Conservation (phyloP, 768 basidiomycete species). For the Inosperma sp. region DNA sequence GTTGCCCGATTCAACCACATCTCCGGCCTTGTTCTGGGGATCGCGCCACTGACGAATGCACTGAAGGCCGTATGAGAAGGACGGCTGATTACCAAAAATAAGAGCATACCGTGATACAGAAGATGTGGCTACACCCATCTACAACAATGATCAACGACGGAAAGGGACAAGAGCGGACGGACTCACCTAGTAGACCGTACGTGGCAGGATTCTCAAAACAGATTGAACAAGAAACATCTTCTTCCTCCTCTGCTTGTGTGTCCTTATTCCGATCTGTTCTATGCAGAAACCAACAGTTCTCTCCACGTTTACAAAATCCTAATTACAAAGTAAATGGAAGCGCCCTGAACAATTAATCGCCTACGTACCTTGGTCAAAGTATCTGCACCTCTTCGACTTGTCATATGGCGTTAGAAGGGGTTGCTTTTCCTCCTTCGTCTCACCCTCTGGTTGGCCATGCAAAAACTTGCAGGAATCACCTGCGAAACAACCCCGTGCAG, state of each 20-base stretch:
- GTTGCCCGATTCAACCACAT: constrained; percentile 50
- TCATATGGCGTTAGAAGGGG: constrained; percentile 60
- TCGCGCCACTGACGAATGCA: constrained; percentile 80
- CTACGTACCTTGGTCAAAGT: constrained; percentile 52
- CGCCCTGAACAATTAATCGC: not conserved
- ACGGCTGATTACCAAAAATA: not conserved
- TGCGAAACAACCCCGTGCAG: constrained; percentile 63
- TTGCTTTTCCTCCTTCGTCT: constrained; percentile 12
- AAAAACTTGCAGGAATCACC: constrained; percentile 73
- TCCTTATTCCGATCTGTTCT: constrained; percentile 22
- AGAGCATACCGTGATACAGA: constrained; percentile 60
- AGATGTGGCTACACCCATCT: constrained; percentile 76
- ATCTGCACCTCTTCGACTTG: constrained; percentile 63
- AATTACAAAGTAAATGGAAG: constrained; percentile 4
- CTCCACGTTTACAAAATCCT: constrained; percentile 72
- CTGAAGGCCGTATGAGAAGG: constrained; percentile 31
- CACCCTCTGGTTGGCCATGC: constrained; percentile 46
- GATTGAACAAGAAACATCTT: constrained; percentile 59
- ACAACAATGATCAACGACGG: not conserved
- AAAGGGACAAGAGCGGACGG: not conserved
- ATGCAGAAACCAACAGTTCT: constrained; percentile 75
- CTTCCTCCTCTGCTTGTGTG: constrained; percentile 30
- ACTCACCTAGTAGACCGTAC: constrained; percentile 64
- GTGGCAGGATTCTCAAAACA: constrained; percentile 69
- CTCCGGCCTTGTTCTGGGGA: constrained; percentile 46